Base-by-base conservation (phyloP, 2,329 filamentous ascomycete genomes). In the Colletotrichum sp. region DNA sequence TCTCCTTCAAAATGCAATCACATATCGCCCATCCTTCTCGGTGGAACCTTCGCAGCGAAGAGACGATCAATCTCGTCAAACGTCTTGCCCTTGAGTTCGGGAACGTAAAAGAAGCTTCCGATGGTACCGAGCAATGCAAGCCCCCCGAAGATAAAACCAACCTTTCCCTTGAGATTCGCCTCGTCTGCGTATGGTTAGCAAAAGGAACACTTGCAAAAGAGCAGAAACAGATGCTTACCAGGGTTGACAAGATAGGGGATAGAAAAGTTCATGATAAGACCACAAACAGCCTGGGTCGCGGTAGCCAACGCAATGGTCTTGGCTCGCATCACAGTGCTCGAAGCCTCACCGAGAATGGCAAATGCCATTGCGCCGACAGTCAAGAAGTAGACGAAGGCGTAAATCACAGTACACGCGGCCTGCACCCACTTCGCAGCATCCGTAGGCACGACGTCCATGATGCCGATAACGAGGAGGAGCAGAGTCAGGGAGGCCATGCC, bases 321-420 rank as follows among this genome's bases (percentile, higher is more conserved):
- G 7, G 85, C 86, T 10, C 86, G 82, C 5, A 87, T 84, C 8
- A 85, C 84, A 1, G 85, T 87, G n/a, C 86, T 86, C 1, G 85
- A 87, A 21, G 85, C 79, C 84, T 92, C 83, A 78, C 90, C 90
- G 76, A 92, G 88, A 78, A 91, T 88, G 21, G 90, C 79, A 87
- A 90, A 39, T 18, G 66, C 71, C 26, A 78, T 70, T 7, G 78
- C 85, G 0, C 85, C 85, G 24, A 86, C 81, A 4, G 84, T 85
- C 59, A 79, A 79, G 74, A 85, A 81, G 64, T 85, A 86, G 63
- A 74, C 64, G 18, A 77, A 81, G 63, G 84, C 86, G 78, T 82
- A 85, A 34, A 84, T 82, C 8, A 91, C 79, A 74, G 90, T 85
- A 10, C 91, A 82, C 2, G 85, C 84, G 6, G 88, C 89, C 67